Conservation (phyloP, 139 green algal genomes). For the Picochlorum costavermella region DNA sequence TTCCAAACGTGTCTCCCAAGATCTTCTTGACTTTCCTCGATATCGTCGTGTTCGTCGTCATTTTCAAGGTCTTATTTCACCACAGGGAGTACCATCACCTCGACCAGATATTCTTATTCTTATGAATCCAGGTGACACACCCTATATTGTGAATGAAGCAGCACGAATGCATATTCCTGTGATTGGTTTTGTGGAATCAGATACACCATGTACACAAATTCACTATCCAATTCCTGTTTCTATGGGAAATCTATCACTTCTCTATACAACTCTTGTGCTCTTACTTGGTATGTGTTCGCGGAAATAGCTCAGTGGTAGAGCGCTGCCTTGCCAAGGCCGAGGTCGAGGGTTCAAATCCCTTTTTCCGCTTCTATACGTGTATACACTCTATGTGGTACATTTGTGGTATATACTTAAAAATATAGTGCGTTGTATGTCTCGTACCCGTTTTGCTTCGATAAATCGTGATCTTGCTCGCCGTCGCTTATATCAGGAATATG, state of each 20-base stretch:
- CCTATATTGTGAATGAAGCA: constrained; percentile 22
- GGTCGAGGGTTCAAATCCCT: constrained; percentile 35
- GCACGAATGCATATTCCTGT: constrained; percentile 25
- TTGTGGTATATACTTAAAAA: background rate
- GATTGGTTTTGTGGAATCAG: constrained; percentile 31
- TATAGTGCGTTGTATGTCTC: background rate
- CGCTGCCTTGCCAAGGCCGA: constrained; percentile 32
- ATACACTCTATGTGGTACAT: background rate
- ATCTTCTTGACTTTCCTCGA: constrained; percentile 19
- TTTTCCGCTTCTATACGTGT: constrained; percentile 25
- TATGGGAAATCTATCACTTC: constrained; percentile 18
- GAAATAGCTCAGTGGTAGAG: constrained; percentile 49
- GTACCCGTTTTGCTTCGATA: background rate
- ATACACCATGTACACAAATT: constrained; percentile 18
- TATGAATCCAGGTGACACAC: constrained; percentile 32
- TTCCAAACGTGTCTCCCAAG: constrained; percentile 18
- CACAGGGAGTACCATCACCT: constrained; percentile 14
- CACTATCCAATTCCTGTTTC: constrained; percentile 29
- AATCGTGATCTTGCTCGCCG: background rate
- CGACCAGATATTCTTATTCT: constrained; percentile 29
- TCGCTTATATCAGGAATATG: background rate
- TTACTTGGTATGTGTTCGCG: constrained; percentile 11
- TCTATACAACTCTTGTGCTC: constrained; percentile 25
- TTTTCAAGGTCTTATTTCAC: constrained; percentile 22
- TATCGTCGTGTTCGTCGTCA: constrained; percentile 22